Base-by-base conservation (phyloP, 768 basidiomycete species). In the Calocybe gangraenosa region DNA sequence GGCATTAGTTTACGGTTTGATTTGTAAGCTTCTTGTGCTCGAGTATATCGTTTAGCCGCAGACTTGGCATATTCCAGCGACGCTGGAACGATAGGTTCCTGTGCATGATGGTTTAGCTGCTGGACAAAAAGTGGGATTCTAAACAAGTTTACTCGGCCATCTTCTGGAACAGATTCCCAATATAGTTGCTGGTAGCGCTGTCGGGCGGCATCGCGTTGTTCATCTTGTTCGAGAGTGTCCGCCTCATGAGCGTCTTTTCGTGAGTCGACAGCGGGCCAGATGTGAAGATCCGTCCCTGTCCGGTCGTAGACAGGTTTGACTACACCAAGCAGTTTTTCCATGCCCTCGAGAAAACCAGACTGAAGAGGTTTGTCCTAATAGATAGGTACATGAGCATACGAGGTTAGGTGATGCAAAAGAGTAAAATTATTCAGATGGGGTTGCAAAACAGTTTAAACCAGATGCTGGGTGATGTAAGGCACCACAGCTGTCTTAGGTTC, bases 131-230 rank as follows among this genome's bases (percentile, higher is more conserved):
- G 10, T 0, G 18, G 31, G 37, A 52, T 9, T 11, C 31, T 9
- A 32, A 64, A 30, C 9, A 23, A 30, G 58, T 63, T 33, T 57
- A 88, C 89, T 64, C 76, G 64, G 47, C 81, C 72, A 49, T 70
- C 79, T 55, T 92, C 89, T 8, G 73, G 71, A 31, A 85, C 76
- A 22, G 83, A 78, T 60, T 92, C 89, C 86, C 87, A 92, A 61
- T 85, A 91, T 35, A 79, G 65, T 34, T 82, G 75, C 54, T 83
- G 80, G 58, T 87, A 87, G 8, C 81, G 76, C 45, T 79, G 73
- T 18, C 81, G 76, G 35, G 76, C 75, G 43, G 65, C 69, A 43
- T 81, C 72, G 47, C 78, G 73, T 17, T 73, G 66, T 51, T 79
- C 79, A 9, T 60, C 68, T 57, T 82, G 70, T 43, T 82, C 81